These are phyloP conservation scores for Martiniozyma abietophila DNA, from an alignment of 805 yeast genomes.

Conservation along the genomic window DNA sequence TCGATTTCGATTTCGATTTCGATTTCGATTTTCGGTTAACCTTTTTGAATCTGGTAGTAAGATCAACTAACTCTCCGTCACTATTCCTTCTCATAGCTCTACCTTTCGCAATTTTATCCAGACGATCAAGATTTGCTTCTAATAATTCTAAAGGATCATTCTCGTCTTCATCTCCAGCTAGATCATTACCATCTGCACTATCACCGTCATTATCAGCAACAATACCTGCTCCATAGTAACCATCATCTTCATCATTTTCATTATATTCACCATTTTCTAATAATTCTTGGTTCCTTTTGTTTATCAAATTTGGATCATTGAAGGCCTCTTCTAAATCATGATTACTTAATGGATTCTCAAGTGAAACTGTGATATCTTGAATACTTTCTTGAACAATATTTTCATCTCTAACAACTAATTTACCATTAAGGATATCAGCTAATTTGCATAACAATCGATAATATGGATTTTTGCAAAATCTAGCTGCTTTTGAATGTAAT, in stretches of 20 bases:
- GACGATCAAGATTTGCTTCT: slow-evolving; percentile 25
- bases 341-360: slow-evolving; percentile 18
- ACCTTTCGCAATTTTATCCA: slow-evolving; percentile 17
- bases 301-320: slow-evolving; percentile 8
- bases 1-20: slow-evolving; percentile 6
- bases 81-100: slow-evolving; percentile 17
- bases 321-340: slow-evolving; percentile 17
- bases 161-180: slow-evolving; percentile 29
- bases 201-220: slow-evolving; percentile 8
- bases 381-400: slow-evolving; percentile 9
- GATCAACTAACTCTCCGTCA: slow-evolving; percentile 10
- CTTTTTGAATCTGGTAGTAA: slow-evolving; percentile 6
- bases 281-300: background rate
- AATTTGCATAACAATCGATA: slow-evolving; percentile 19
- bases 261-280: slow-evolving; percentile 2
- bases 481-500: slow-evolving; percentile 7
- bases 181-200: slow-evolving; percentile 21
- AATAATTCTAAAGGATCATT: slow-evolving; percentile 32
- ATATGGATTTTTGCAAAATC: slow-evolving; percentile 11
- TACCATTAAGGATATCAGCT: slow-evolving; percentile 16
- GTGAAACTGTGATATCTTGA: slow-evolving; percentile 14
- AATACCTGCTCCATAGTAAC: slow-evolving; percentile 13
- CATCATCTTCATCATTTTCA: slow-evolving; percentile 11
- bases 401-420: slow-evolving; percentile 6
- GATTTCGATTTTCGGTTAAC: slow-evolving; percentile 5